These are phyloP conservation scores for maize (Zea mays) DNA, from an alignment of 176 grass and related monocot genomes.

Conservation along the genomic window DNA sequence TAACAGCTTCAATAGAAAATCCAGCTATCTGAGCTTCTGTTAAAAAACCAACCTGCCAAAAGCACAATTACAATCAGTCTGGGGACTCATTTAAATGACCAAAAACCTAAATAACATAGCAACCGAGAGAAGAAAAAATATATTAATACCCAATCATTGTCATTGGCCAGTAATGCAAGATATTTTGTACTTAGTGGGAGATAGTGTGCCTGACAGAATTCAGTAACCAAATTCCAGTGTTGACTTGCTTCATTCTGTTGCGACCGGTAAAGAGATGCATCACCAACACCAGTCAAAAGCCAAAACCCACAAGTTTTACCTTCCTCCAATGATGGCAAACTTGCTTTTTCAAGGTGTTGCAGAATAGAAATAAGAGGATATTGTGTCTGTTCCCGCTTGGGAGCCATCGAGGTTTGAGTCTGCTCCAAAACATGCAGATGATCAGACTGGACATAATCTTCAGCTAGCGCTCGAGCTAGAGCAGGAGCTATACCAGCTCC, in stretches of 20 bases:
- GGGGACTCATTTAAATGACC: conserved; percentile 13
- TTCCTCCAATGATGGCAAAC: conserved; percentile 75
- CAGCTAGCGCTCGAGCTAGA: conserved; percentile 83
- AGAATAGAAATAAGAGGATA: conserved; percentile 65
- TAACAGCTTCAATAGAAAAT: conserved; percentile 74
- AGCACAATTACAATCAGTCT: conserved; percentile 27
- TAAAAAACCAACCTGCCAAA: conserved; percentile 94
- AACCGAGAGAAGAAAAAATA: conserved; percentile 28
- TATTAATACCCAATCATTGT: conserved; percentile 92
- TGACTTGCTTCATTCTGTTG: conserved; percentile 79
- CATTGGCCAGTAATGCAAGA: conserved; percentile 81
- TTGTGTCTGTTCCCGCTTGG: conserved; percentile 52
- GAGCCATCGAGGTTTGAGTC: conserved; percentile 44
- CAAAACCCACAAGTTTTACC: conserved; percentile 79
- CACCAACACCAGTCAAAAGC: conserved; percentile 76
- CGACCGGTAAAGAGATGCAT: conserved; percentile 66
- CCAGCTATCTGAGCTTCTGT: conserved; percentile 83
- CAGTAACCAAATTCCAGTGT: conserved; percentile 82
- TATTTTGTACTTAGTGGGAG: conserved; percentile 88
- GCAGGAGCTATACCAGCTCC: conserved; percentile 55
- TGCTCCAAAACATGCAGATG: conserved; percentile 74
- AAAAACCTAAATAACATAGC: background rate
- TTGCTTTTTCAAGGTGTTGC: conserved; percentile 82
- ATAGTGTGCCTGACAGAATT: conserved; percentile 77
- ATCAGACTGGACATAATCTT: conserved; percentile 87